These are phyloP conservation scores for Colletotrichum spaethianum DNA, from an alignment of 2,329 filamentous ascomycete genomes.

Conservation along the genomic window DNA sequence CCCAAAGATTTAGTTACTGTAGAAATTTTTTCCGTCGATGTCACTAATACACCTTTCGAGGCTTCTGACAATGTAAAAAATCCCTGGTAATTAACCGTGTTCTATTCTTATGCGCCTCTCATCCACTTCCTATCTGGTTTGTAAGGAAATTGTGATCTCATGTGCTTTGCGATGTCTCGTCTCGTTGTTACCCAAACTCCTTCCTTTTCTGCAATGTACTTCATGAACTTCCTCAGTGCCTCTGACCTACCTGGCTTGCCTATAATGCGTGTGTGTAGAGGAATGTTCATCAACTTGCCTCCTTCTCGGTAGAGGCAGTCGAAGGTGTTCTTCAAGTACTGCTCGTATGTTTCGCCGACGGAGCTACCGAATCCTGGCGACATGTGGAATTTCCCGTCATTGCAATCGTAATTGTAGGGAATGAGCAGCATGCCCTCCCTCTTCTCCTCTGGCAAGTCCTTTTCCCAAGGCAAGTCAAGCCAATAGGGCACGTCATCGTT, in stretches of 20 bases:
- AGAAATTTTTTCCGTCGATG: background rate
- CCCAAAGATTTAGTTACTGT: no score
- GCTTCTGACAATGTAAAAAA: background rate
- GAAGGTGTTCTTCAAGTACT: slow-evolving; percentile 58
- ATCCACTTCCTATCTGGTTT: slow-evolving; percentile 45
- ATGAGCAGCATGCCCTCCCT: slow-evolving; percentile 56
- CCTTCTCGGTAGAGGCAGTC: slow-evolving; percentile 57
- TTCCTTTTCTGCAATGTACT: slow-evolving; percentile 54
- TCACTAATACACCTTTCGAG: background rate
- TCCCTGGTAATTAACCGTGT: background rate
- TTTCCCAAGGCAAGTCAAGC: slow-evolving; percentile 48
- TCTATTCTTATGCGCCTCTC: background rate
- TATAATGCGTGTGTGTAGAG: slow-evolving; percentile 56
- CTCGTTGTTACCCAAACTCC: slow-evolving; percentile 60
- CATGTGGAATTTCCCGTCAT: slow-evolving; percentile 61
- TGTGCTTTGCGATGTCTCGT: slow-evolving; percentile 58
- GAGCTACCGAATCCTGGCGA: slow-evolving; percentile 57
- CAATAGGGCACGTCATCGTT: slow-evolving; percentile 49
- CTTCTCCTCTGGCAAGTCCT: slow-evolving; percentile 46
- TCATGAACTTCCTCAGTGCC: slow-evolving; percentile 55
- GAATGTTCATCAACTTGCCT: slow-evolving; percentile 59
- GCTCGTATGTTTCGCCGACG: slow-evolving; percentile 54
- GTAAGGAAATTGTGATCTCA: slow-evolving; percentile 56
- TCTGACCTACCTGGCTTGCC: slow-evolving; percentile 57
- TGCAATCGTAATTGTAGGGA: slow-evolving; percentile 56